Conservation (phyloP, 306 rosid genomes). For the Lablab purpureus region DNA sequence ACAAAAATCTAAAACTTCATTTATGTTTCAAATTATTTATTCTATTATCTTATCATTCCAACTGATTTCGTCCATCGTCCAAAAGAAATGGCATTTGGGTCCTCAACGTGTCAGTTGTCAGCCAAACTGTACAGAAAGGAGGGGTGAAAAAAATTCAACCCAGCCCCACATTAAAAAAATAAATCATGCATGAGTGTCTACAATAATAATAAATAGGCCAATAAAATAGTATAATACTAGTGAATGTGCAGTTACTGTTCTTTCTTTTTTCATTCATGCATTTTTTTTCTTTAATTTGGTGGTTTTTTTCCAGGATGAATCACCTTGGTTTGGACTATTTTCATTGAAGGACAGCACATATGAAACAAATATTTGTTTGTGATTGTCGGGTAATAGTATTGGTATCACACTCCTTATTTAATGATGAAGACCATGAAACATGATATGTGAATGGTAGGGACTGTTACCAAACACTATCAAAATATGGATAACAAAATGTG, state of each 20-base stretch:
- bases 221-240: slow-evolving; percentile 2
- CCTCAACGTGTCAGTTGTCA: not conserved
- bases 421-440: slow-evolving; percentile 23
- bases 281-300: slow-evolving; percentile 19
- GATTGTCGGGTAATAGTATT: slow-evolving; percentile 27
- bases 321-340: slow-evolving; percentile 11
- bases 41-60: not conserved
- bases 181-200: not conserved
- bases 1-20: too few species aligned
- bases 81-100: slow-evolving; percentile 11
- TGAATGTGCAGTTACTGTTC: not conserved
- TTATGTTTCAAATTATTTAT: not conserved
- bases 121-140: not conserved
- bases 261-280: not conserved
- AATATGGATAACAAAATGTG: not conserved
- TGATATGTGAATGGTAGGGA: slow-evolving; percentile 40
- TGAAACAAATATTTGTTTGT: slow-evolving; percentile 32
- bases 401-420: not conserved
- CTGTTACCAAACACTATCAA: not conserved
- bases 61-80: not conserved
- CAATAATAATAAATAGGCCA: slow-evolving; percentile 2
- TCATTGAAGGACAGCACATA: slow-evolving; percentile 34
- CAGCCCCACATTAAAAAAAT: not conserved
- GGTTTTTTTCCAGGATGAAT: not conserved
- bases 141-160: not conserved